phyloP scores from a whole-genome alignment of 2,329 filamentous ascomycete genomes.

The Thelonectria olida region DNA sequence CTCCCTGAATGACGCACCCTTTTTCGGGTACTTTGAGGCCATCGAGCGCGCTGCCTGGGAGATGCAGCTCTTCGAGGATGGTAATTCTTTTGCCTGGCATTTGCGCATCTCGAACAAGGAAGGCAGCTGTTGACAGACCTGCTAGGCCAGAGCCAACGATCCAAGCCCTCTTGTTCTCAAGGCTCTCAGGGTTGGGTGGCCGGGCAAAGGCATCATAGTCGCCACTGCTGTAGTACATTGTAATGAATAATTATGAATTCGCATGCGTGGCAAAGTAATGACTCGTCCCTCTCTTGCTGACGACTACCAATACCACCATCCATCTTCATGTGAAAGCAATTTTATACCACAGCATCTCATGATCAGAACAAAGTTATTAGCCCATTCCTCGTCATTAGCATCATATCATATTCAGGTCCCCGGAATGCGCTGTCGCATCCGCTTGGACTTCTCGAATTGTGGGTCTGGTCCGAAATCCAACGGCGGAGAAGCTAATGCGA shows the following conservation, averaged over 20 bases:
- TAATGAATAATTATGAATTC: neutral
- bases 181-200: conserved; percentile 26
- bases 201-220: conserved; percentile 26
- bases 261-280: too few species aligned
- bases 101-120: conserved; percentile 25
- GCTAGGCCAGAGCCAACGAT: conserved; percentile 26
- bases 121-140: conserved; percentile 26
- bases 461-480: too few species aligned
- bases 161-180: conserved; percentile 22
- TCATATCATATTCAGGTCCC: too few species aligned
- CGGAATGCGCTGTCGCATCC: too few species aligned
- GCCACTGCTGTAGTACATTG: conserved; percentile 24
- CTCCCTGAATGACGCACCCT: conserved; percentile 45
- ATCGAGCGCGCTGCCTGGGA: conserved; percentile 22
- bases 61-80: conserved; percentile 22
- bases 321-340: too few species aligned
- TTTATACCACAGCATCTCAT: too few species aligned
- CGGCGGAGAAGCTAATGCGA: too few species aligned
- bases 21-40: conserved; percentile 25
- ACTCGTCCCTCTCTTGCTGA: too few species aligned
- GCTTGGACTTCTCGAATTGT: too few species aligned
- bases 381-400: too few species aligned
- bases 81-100: conserved; percentile 28
- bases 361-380: too few species aligned
- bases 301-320: too few species aligned